phyloP scores from a whole-genome alignment of 495 filamentous ascomycete species.

The Trichoderma gamsii region DNA sequence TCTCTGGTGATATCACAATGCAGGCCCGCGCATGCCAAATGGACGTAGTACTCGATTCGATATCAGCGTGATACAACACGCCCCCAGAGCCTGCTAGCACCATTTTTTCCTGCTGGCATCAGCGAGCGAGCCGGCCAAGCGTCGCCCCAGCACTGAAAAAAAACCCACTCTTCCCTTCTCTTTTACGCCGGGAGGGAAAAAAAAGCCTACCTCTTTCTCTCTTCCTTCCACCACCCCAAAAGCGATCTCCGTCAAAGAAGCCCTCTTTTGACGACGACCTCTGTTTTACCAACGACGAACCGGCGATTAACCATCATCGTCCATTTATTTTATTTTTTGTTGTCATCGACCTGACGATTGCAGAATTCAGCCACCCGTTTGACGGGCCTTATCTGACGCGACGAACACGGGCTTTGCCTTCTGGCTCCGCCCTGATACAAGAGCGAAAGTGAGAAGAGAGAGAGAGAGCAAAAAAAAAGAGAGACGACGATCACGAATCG shows the following conservation, averaged over 20 bases:
- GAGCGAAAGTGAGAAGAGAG: neutral
- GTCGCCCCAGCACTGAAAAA: neutral
- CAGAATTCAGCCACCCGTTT: neutral
- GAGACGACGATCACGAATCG: neutral
- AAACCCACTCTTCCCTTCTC: constrained; percentile 11
- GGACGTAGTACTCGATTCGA: too few relatives aligned
- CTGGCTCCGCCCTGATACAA: neutral
- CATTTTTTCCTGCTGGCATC: too few relatives aligned
- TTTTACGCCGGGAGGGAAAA: constrained; percentile 1
- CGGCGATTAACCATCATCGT: constrained; percentile 7
- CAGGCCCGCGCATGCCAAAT: too few relatives aligned
- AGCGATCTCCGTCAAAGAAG: neutral
- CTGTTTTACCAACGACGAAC: neutral
- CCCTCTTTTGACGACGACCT: neutral
- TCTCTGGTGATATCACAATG: too few relatives aligned
- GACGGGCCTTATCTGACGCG: constrained; percentile 5
- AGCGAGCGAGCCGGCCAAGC: neutral
- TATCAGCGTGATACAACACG: too few relatives aligned
- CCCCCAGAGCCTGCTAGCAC: too few relatives aligned
- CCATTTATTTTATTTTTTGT: neutral
- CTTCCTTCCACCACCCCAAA: neutral
- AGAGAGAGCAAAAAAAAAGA: neutral
- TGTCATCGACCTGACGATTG: neutral
- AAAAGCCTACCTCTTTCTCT: constrained; percentile 2
- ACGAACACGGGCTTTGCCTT: neutral